A percentile compares a stretch with the other conserved stretches of the same genome.
phyloP scores from a whole-genome alignment of 129 eudicot species.

The Tanacetum coccineum region DNA sequence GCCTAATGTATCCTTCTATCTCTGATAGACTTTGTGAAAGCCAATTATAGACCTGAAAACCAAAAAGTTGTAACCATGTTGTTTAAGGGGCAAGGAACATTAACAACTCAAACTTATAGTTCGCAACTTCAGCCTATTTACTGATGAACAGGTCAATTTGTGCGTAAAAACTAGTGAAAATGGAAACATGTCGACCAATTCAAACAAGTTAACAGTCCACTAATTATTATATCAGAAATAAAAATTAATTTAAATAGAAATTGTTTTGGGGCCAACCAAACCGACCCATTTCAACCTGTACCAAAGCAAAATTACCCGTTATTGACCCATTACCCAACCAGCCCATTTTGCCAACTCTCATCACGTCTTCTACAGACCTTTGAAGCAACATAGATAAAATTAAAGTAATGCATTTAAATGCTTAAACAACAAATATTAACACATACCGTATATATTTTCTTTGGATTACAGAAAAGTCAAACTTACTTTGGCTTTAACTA shows the following conservation, averaged over 20 bases:
- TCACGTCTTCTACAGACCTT: no score
- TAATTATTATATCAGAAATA: no score
- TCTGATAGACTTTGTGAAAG: slow-evolving; percentile 84
- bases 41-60: slow-evolving; percentile 71
- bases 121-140: not conserved
- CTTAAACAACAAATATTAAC: not conserved
- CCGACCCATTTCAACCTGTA: no score
- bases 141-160: no score
- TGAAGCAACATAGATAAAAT: not conserved
- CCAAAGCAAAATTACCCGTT: no score
- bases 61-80: slow-evolving; percentile 13
- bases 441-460: not conserved
- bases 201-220: no score
- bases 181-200: no score
- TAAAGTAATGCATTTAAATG: not conserved
- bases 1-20: slow-evolving; percentile 92
- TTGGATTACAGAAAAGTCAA: not conserved
- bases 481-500: not conserved
- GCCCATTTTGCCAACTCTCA: no score
- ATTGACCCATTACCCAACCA: no score
- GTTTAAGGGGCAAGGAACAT: not conserved
- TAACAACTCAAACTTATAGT: not conserved
- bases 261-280: no score
- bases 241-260: no score
- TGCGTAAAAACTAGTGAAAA: no score